Conservation (phyloP, 2,329 filamentous ascomycete genomes). For the Mycogone perniciosa region DNA sequence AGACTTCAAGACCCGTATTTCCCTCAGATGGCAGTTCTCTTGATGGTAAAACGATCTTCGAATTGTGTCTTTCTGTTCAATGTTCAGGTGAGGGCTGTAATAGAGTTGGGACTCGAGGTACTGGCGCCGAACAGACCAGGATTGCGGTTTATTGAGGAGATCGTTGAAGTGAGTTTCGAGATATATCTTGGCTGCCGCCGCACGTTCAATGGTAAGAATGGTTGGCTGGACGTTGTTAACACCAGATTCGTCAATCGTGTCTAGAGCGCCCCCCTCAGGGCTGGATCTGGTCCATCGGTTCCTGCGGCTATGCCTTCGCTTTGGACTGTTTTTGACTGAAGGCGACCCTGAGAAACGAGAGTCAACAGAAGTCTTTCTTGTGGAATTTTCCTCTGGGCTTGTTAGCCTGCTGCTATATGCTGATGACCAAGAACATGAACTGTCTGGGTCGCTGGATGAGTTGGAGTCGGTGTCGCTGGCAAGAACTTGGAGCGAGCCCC, state of each 20-base stretch:
- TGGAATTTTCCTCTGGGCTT: conserved; percentile 20
- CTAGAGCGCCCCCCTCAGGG: conserved; percentile 28
- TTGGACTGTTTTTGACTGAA: conserved; percentile 17
- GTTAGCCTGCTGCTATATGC: conserved; percentile 21
- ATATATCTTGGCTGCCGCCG: conserved; percentile 75
- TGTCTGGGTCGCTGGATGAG: conserved; percentile 18
- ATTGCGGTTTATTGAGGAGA: conserved; percentile 45
- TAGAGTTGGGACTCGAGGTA: conserved; percentile 48
- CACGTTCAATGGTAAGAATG: conserved; percentile 63
- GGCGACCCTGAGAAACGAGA: conserved; percentile 21
- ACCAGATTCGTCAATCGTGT: conserved; percentile 30
- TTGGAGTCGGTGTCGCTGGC: conserved; percentile 13
- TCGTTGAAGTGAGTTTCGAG: conserved; percentile 79
- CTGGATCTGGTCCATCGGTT: conserved; percentile 32
- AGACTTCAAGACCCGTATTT: conserved; percentile 63
- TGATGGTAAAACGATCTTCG: conserved; percentile 55
- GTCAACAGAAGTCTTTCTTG: conserved; percentile 30
- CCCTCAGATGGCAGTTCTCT: conserved; percentile 70
- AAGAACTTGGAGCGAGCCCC: conserved; percentile 23
- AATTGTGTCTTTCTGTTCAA: conserved; percentile 47
- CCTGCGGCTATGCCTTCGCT: conserved; percentile 23
- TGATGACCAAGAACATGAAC: conserved; percentile 23
- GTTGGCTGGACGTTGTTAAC: conserved; percentile 26
- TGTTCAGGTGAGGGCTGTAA: conserved; percentile 43
- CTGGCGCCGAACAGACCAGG: conserved; percentile 26